Conservation (phyloP, 306 rosid genomes). For the Inga laurina region DNA sequence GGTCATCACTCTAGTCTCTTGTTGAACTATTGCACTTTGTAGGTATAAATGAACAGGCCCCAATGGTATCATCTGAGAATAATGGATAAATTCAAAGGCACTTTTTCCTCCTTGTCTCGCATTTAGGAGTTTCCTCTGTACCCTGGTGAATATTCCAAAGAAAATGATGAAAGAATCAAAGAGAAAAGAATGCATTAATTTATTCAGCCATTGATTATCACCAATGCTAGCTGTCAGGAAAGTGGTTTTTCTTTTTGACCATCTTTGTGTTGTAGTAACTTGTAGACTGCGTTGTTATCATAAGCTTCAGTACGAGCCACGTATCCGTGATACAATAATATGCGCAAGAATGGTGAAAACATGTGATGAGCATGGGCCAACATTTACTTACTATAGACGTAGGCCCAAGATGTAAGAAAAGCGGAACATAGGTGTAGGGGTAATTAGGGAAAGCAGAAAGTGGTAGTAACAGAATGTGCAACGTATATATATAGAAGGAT, state of each 20-base stretch:
- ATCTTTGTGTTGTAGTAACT: not conserved
- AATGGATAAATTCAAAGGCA: not conserved
- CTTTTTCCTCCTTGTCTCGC: not conserved
- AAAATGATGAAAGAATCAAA: not conserved
- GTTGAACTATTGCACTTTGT: constrained; percentile 3
- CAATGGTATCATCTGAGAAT: not conserved
- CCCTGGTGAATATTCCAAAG: not conserved
- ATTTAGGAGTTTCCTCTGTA: not conserved
- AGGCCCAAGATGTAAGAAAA: too few relatives aligned
- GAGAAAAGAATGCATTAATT: not conserved
- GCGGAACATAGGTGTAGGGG: too few relatives aligned
- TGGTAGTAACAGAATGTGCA: too few relatives aligned
- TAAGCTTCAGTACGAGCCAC: not conserved
- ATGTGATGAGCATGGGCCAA: too few relatives aligned
- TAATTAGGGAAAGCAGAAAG: too few relatives aligned
- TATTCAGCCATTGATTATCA: not conserved
- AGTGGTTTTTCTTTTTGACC: not conserved
- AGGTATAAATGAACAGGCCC: not conserved
- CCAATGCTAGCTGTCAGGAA: not conserved
- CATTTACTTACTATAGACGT: too few relatives aligned
- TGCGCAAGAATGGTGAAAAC: not conserved
- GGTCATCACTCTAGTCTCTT: constrained; percentile 27
- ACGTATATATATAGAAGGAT: too few relatives aligned
- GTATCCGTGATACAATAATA: not conserved
- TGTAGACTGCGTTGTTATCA: not conserved